phyloP scores from a whole-genome alignment of 768 basidiomycete species.

The Auriscalpium orientale region DNA sequence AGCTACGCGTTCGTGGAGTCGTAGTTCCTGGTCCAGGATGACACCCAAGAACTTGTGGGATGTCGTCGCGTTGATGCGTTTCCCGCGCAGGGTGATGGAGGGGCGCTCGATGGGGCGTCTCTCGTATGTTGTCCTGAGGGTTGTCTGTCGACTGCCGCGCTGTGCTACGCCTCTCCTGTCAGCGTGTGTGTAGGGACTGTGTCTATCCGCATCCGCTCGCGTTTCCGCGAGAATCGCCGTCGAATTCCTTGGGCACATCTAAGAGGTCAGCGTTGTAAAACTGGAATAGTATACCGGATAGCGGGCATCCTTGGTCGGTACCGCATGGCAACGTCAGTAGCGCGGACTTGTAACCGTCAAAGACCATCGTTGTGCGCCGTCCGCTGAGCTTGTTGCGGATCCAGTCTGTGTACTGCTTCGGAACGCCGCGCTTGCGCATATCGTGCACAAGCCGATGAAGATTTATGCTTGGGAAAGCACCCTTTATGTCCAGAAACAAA shows the following conservation, averaged over 20 bases:
- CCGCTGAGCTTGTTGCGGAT: slow-evolving; percentile 5
- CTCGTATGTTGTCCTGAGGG: background rate
- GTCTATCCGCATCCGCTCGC: background rate
- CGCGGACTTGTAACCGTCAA: slow-evolving; percentile 14
- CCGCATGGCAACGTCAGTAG: background rate
- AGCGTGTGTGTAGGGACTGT: slow-evolving; percentile 8
- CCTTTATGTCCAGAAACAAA: slow-evolving; percentile 36
- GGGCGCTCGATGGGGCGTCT: background rate
- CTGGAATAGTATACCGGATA: background rate
- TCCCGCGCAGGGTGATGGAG: background rate
- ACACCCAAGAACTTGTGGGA: slow-evolving; percentile 25
- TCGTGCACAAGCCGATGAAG: slow-evolving; percentile 25
- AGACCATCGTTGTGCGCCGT: slow-evolving; percentile 5
- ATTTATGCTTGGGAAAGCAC: slow-evolving; percentile 34
- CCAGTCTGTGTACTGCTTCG: slow-evolving; percentile 17
- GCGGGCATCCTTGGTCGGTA: background rate
- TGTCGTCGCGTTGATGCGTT: background rate
- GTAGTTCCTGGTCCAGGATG: slow-evolving; percentile 21
- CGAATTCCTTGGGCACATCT: background rate
- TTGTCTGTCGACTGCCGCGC: background rate
- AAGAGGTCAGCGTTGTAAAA: slow-evolving; percentile 2
- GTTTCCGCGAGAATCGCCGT: slow-evolving; percentile 12
- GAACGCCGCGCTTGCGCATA: slow-evolving; percentile 23
- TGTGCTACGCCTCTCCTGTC: slow-evolving; percentile 12
- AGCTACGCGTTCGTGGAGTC: slow-evolving; percentile 17